Evolutionary conservation across 768 basidiomycete genomes (phyloP).

Genomic region (Pulveroboletus sp.): DNA sequence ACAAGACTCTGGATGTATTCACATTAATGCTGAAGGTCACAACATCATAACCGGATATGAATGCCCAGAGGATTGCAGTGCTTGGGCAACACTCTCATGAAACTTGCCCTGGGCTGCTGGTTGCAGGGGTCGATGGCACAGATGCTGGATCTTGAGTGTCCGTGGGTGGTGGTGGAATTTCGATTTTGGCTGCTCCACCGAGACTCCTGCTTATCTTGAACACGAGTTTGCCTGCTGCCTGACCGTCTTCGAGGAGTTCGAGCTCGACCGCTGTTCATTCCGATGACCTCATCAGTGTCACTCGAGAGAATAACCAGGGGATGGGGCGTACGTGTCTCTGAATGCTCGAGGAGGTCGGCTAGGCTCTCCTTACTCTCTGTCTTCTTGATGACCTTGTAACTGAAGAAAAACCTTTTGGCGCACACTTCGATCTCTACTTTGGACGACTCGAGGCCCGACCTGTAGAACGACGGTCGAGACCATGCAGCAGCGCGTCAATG

Average conservation of each 20-base stretch:
- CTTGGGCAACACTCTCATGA: not conserved
- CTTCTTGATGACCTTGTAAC: slow-evolving; percentile 32
- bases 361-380: slow-evolving; percentile 32
- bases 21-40: slow-evolving; percentile 1
- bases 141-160: not conserved
- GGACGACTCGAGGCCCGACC: slow-evolving; percentile 31
- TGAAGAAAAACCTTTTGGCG: slow-evolving; percentile 31
- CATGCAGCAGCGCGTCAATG: not conserved
- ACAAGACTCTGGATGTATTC: not conserved
- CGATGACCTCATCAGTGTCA: not conserved
- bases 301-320: not conserved
- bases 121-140: slow-evolving; percentile 2
- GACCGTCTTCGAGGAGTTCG: slow-evolving; percentile 30
- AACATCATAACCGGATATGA: slow-evolving; percentile 1
- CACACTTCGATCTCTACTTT: slow-evolving; percentile 33
- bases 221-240: slow-evolving; percentile 27
- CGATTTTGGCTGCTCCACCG: not conserved
- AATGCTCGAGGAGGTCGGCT: slow-evolving; percentile 31
- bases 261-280: slow-evolving; percentile 25
- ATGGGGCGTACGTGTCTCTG: slow-evolving; percentile 24
- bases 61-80: not conserved
- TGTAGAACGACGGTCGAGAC: slow-evolving; percentile 1
- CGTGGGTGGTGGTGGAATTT: not conserved
- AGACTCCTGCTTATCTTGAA: slow-evolving; percentile 26
- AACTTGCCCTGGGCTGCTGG: not conserved